phyloP scores from a whole-genome alignment of 768 basidiomycete species.

The Rhizopogon rudus region DNA sequence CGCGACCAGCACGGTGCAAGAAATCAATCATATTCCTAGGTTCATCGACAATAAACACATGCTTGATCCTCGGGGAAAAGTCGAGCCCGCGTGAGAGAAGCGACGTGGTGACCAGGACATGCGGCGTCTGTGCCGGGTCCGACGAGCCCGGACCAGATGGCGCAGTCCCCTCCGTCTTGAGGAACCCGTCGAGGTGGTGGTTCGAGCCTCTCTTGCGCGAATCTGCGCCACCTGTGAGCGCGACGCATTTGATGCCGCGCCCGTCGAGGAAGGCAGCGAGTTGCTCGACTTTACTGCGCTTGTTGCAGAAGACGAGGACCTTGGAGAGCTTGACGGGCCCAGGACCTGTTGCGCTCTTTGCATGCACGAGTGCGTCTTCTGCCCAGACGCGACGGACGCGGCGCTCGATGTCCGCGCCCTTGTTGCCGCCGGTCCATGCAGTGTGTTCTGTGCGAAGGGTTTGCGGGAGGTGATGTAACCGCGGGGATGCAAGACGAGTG shows the following conservation, averaged over 20 bases:
- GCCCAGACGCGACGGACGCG: slow-evolving; percentile 74
- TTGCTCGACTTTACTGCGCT: slow-evolving; percentile 58
- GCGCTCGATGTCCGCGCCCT: slow-evolving; percentile 72
- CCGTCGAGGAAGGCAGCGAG: slow-evolving; percentile 54
- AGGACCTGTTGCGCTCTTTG: slow-evolving; percentile 18
- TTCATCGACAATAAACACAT: slow-evolving; percentile 85
- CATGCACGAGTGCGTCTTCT: slow-evolving; percentile 43
- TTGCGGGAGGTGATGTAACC: slow-evolving; percentile 72
- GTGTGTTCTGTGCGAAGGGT: slow-evolving; percentile 70
- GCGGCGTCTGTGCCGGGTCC: slow-evolving; percentile 36
- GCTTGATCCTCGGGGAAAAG: slow-evolving; percentile 69
- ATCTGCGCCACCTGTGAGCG: slow-evolving; percentile 59
- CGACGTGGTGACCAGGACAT: slow-evolving; percentile 85
- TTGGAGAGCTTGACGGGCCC: slow-evolving; percentile 45
- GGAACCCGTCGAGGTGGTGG: slow-evolving; percentile 71
- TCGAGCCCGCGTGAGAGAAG: slow-evolving; percentile 88
- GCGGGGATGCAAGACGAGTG: slow-evolving; percentile 74
- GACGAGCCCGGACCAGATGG: slow-evolving; percentile 11
- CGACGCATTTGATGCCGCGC: slow-evolving; percentile 57
- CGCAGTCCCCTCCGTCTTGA: slow-evolving; percentile 28
- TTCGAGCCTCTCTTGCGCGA: slow-evolving; percentile 65
- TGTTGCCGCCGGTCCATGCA: slow-evolving; percentile 74
- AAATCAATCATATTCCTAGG: slow-evolving; percentile 91
- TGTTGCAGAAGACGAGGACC: slow-evolving; percentile 83
- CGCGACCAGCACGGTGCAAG: slow-evolving; percentile 83